These are phyloP conservation scores for Camelina hispida DNA, from an alignment of 345 rosid species.

Conservation along the genomic window DNA sequence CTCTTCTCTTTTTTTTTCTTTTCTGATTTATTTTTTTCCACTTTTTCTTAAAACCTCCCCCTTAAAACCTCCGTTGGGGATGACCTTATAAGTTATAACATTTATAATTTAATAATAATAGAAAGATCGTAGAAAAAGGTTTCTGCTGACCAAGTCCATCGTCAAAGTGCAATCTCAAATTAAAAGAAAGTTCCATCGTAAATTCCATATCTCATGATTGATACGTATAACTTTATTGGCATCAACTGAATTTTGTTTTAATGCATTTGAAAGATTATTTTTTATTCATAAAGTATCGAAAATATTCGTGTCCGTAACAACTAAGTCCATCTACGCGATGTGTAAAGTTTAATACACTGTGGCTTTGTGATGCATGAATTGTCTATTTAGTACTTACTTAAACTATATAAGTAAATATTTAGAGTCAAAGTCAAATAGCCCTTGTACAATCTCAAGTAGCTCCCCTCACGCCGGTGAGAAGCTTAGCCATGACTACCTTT, in stretches of 20 bases:
- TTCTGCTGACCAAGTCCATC: conserved; percentile 36
- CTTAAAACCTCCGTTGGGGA: too few species aligned
- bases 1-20: too few species aligned
- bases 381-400: neutral
- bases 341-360: neutral
- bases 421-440: too few species aligned
- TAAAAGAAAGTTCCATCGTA: neutral
- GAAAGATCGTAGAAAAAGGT: conserved; percentile 19
- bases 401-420: neutral
- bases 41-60: too few species aligned
- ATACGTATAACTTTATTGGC: conserved; percentile 1
- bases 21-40: too few species aligned
- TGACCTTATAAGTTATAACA: too few species aligned
- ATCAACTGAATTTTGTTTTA: neutral
- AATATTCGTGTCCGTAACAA: neutral
- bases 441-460: too few species aligned
- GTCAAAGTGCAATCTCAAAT: neutral
- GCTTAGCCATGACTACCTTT: too few species aligned
- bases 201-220: conserved; percentile 25
- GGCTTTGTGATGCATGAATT: neutral
- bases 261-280: neutral
- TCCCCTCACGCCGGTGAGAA: too few species aligned
- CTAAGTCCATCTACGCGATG: neutral
- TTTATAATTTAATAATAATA: too few species aligned
- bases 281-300: neutral